A percentile compares a stretch with the other conserved stretches of the same genome.
Evolutionary conservation across 352 stramenopile species (phyloP).

Genomic region (Paralagenidium karlingii): DNA sequence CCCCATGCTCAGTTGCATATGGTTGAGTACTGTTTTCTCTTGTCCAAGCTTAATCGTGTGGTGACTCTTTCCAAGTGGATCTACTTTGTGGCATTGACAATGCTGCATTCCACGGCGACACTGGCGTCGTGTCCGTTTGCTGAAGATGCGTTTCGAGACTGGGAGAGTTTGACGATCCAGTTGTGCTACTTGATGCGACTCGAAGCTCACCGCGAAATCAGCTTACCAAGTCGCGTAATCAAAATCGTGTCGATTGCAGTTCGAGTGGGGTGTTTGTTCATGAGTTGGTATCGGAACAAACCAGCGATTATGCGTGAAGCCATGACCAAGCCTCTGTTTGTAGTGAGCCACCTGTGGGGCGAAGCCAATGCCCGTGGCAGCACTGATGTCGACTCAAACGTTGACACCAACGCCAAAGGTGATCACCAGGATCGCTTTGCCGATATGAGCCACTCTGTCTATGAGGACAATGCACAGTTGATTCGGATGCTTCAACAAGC

Average conservation of each 20-base stretch:
- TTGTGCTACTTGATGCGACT: constrained; percentile 67
- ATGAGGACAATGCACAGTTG: constrained; percentile 40
- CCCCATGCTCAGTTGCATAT: constrained; percentile 75
- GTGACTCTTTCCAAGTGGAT: constrained; percentile 66
- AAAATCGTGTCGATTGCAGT: constrained; percentile 52
- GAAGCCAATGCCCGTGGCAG: too few species aligned
- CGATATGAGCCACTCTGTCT: constrained; percentile 42
- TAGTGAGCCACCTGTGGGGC: too few species aligned
- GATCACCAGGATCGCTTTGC: constrained; percentile 16
- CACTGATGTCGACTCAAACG: too few species aligned
- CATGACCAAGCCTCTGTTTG: constrained; percentile 39
- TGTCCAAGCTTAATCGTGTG: constrained; percentile 39
- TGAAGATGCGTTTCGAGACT: constrained; percentile 69
- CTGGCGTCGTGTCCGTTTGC: constrained; percentile 66
- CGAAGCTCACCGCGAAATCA: constrained; percentile 38
- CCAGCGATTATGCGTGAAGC: constrained; percentile 49
- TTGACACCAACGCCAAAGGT: too few species aligned
- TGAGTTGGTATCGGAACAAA: constrained; percentile 55
- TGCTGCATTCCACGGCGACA: constrained; percentile 67
- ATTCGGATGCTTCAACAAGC: constrained; percentile 31
- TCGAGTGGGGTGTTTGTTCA: constrained; percentile 56
- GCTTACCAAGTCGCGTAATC: constrained; percentile 30
- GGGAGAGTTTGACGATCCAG: constrained; percentile 72
- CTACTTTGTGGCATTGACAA: constrained; percentile 62
- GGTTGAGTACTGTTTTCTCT: constrained; percentile 65